Percentiles rank a stretch among this genome's conserved stretches.
phyloP scores from a whole-genome alignment of 805 yeast species.

The Sungouiozyma intestinalis region DNA sequence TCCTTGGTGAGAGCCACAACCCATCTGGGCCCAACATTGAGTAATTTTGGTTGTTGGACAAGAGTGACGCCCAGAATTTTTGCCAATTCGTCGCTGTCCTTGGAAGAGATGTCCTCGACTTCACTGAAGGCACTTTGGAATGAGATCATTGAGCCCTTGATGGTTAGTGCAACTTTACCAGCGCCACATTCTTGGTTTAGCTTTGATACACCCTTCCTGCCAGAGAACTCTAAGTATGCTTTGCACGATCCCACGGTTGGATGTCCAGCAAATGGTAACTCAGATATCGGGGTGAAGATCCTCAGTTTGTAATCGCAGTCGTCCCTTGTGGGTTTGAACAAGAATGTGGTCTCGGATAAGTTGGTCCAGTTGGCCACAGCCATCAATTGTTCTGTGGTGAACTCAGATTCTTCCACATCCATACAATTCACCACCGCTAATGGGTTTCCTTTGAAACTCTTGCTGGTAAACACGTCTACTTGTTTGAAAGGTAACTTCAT shows the following conservation, averaged over 20 bases:
- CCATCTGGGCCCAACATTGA: conserved; percentile 42
- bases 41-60: conserved; percentile 18
- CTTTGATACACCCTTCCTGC: conserved; percentile 16
- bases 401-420: conserved; percentile 10
- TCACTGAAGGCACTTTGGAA: conserved; percentile 22
- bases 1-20: conserved; percentile 27
- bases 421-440: conserved; percentile 36
- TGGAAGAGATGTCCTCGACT: conserved; percentile 9
- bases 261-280: conserved; percentile 56
- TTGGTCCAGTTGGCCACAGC: conserved; percentile 50
- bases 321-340: conserved; percentile 31
- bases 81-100: conserved; percentile 6
- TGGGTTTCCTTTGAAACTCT: conserved; percentile 40
- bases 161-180: conserved; percentile 32
- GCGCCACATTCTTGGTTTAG: conserved; percentile 37
- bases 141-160: conserved; percentile 17
- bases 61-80: conserved; percentile 7
- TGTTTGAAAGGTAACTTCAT: conserved; percentile 24
- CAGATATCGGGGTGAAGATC: conserved; percentile 38
- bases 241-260: conserved; percentile 47
- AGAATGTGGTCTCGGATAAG: conserved; percentile 47
- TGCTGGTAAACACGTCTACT: conserved; percentile 29
- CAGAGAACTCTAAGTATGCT: conserved; percentile 35
- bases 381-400: conserved; percentile 35
- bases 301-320: conserved; percentile 39